Percentiles rank a stretch among this genome's conserved stretches.
phyloP scores from a whole-genome alignment of 345 rosid genomes.

The Pseudoturritis turrita region DNA sequence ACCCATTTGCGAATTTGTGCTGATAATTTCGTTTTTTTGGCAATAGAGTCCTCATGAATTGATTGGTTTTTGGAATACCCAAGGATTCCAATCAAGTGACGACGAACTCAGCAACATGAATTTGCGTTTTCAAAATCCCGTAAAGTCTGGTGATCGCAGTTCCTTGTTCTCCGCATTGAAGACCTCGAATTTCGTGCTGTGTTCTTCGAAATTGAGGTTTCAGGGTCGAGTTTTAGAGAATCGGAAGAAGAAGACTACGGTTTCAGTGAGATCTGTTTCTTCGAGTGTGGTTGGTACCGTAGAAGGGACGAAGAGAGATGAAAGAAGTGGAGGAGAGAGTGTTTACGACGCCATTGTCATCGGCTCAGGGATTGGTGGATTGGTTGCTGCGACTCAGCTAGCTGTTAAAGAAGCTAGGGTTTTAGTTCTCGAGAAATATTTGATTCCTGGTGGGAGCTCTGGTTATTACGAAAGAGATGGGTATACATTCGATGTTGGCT shows the following conservation, averaged over 20 bases:
- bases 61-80: neutral
- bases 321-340: constrained; percentile 20
- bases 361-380: constrained; percentile 92
- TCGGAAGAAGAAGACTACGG: neutral
- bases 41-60: neutral
- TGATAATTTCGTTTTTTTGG: neutral
- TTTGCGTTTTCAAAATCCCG: constrained; percentile 15
- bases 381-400: constrained; percentile 86
- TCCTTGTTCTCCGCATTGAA: constrained; percentile 12
- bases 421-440: constrained; percentile 82
- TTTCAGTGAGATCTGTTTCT: constrained; percentile 14
- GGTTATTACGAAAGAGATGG: constrained; percentile 85
- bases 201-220: neutral
- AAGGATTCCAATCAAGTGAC: neutral
- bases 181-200: neutral
- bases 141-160: neutral
- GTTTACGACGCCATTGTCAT: constrained; percentile 78
- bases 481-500: constrained; percentile 90
- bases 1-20: neutral
- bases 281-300: constrained; percentile 24
- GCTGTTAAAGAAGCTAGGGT: constrained; percentile 89
- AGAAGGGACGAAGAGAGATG: constrained; percentile 29
- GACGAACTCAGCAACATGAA: constrained; percentile 20
- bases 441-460: constrained; percentile 98
- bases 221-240: neutral